Conservation (phyloP, 2,329 filamentous ascomycete species). For the Aspergillus texensis region DNA sequence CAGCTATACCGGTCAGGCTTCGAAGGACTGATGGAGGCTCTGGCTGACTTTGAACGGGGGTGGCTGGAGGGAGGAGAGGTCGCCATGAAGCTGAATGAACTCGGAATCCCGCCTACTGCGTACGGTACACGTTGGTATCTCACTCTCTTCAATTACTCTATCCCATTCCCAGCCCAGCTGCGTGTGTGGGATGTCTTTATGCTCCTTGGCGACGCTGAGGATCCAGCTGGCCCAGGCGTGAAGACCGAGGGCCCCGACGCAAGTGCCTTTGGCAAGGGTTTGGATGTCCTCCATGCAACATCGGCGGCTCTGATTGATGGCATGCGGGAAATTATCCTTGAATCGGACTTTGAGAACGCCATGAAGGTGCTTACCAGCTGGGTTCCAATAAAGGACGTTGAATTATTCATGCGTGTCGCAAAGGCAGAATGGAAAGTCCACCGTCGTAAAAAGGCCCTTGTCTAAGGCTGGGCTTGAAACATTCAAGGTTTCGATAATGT, state of each 20-base stretch:
- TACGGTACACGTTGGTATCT: conserved; percentile 98
- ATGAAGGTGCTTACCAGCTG: conserved; percentile 97
- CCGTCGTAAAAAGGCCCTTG: conserved; percentile 49
- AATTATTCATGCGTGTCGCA: conserved; percentile 87
- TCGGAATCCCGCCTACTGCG: conserved; percentile 82
- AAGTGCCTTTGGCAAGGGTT: conserved; percentile 61
- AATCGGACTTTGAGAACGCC: conserved; percentile 93
- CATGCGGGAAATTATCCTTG: conserved; percentile 81
- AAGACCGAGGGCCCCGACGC: conserved; percentile 26
- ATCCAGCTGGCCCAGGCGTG: conserved; percentile 28
- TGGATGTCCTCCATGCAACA: conserved; percentile 88
- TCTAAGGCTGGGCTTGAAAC: not conserved
- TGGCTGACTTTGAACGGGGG: conserved; percentile 79
- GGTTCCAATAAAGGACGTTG: conserved; percentile 92
- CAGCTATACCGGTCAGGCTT: conserved; percentile 84
- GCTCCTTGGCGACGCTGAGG: conserved; percentile 78
- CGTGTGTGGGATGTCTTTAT: conserved; percentile 98
- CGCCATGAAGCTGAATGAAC: conserved; percentile 73
- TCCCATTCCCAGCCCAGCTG: conserved; percentile 91
- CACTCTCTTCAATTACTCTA: conserved; percentile 94
- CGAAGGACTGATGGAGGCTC: conserved; percentile 78
- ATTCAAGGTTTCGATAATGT: not conserved
- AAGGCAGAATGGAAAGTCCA: conserved; percentile 81
- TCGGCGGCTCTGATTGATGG: conserved; percentile 89
- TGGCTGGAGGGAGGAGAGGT: conserved; percentile 82